Evolutionary conservation across 73 alveolate species (phyloP).

Genomic region (Paramecium primaurelia): DNA sequence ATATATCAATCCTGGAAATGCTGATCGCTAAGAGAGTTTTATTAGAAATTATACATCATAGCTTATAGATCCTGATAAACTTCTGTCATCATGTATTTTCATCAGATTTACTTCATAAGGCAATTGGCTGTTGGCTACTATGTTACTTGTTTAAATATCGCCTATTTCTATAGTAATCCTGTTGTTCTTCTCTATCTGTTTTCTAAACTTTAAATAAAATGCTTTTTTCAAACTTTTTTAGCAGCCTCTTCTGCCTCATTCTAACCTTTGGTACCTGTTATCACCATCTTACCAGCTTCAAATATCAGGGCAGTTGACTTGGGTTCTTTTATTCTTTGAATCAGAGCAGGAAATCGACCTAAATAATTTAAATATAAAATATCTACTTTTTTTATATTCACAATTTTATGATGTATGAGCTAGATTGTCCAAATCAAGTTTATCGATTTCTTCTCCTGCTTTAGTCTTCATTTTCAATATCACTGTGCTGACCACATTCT

Average conservation of each 20-base stretch:
- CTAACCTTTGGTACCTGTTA: conserved; percentile 53
- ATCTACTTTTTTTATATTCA: conserved; percentile 44
- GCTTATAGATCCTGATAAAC: conserved; percentile 6
- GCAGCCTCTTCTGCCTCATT: conserved; percentile 47
- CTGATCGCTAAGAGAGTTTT: conserved; percentile 50
- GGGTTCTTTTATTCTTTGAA: conserved; percentile 49
- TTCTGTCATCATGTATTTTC: conserved; percentile 8
- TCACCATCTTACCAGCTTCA: conserved; percentile 57
- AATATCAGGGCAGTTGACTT: conserved; percentile 61
- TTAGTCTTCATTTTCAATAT: background rate
- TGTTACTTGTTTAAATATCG: conserved; percentile 15
- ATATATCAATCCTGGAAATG: conserved; percentile 86
- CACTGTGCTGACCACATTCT: conserved; percentile 38
- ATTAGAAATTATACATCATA: conserved; percentile 6
- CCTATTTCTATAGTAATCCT: conserved; percentile 5
- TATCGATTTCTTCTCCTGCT: background rate
- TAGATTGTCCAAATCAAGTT: background rate
- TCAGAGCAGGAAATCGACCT: conserved; percentile 61
- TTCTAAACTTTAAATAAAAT: conserved; percentile 20
- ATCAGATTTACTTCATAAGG: conserved; percentile 35
- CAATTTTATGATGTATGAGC: conserved; percentile 26
- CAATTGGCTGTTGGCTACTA: conserved; percentile 46
- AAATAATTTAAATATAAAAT: background rate
- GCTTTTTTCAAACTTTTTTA: conserved; percentile 37
- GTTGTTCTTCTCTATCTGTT: conserved; percentile 22